Evolutionary conservation across 163 green algal species (phyloP).

Genomic region (Scenedesmus sp.): DNA sequence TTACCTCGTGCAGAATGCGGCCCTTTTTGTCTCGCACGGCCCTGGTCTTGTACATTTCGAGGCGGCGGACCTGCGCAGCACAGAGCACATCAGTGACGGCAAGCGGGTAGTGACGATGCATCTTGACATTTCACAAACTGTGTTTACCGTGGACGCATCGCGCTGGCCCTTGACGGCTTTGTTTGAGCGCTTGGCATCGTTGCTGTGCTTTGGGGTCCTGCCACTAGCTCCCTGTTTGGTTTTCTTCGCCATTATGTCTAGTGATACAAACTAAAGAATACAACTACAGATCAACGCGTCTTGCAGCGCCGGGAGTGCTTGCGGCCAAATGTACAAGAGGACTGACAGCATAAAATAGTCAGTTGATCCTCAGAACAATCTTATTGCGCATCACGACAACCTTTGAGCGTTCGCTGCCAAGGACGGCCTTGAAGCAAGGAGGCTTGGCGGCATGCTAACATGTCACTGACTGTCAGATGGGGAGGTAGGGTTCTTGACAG

Average conservation of each 20-base stretch:
- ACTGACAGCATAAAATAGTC: constrained; percentile 46
- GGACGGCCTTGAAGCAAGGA: neutral
- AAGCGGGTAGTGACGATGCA: too few relatives aligned
- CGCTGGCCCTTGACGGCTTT: constrained; percentile 73
- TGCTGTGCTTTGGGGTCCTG: constrained; percentile 83
- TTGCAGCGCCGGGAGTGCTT: constrained; percentile 36
- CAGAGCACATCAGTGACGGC: neutral
- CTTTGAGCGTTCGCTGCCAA: neutral
- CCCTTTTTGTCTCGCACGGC: constrained; percentile 94
- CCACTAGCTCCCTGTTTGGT: constrained; percentile 21
- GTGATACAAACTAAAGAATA: neutral
- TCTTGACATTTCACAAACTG: neutral
- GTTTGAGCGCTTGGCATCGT: constrained; percentile 76
- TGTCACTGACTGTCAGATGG: constrained; percentile 1
- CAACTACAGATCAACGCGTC: neutral
- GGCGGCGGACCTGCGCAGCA: constrained; percentile 83
- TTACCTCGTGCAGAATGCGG: constrained; percentile 85
- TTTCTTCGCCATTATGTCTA: constrained; percentile 39
- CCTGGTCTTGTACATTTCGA: constrained; percentile 97
- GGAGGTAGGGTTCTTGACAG: neutral
- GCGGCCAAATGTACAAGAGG: neutral
- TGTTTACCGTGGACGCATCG: constrained; percentile 81
- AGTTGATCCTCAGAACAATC: neutral
- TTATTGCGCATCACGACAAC: neutral
- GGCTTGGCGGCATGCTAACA: constrained; percentile 1